These are phyloP conservation scores for Rhodotorula toruloides DNA, from an alignment of 768 basidiomycete species.

Conservation along the genomic window DNA sequence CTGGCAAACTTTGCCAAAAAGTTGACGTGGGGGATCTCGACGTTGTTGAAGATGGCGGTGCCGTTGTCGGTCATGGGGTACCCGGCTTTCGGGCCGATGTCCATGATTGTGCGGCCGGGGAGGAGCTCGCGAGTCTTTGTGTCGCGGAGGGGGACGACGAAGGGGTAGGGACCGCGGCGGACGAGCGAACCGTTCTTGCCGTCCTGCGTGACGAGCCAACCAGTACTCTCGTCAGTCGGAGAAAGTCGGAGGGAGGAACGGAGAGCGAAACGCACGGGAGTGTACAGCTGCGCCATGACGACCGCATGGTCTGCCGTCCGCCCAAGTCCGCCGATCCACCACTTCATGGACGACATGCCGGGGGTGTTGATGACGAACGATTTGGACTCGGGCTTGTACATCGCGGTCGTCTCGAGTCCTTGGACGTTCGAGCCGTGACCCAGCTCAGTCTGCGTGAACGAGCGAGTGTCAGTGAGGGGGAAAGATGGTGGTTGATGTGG, in stretches of 20 bases:
- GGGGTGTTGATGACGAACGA: slow-evolving; percentile 75
- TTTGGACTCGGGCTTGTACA: slow-evolving; percentile 60
- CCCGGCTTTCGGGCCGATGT: slow-evolving; percentile 62
- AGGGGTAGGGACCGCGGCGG: slow-evolving; percentile 67
- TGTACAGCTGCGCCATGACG: slow-evolving; percentile 67
- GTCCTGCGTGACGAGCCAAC: slow-evolving; percentile 7
- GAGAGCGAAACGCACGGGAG: slow-evolving; percentile 48
- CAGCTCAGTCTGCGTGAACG: slow-evolving; percentile 42
- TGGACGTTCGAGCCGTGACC: slow-evolving; percentile 67
- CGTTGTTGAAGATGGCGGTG: slow-evolving; percentile 38
- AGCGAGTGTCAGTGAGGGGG: slow-evolving; percentile 1
- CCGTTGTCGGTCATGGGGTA: slow-evolving; percentile 43
- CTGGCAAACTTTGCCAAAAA: slow-evolving; percentile 41
- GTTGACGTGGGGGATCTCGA: slow-evolving; percentile 44
- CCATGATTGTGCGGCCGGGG: slow-evolving; percentile 62
- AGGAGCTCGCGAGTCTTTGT: slow-evolving; percentile 59
- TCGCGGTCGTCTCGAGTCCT: slow-evolving; percentile 67
- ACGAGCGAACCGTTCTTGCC: slow-evolving; percentile 43
- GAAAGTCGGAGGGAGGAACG: background rate
- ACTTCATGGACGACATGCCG: slow-evolving; percentile 67
- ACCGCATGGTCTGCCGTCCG: slow-evolving; percentile 70
- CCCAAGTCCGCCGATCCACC: slow-evolving; percentile 73
- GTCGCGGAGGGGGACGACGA: slow-evolving; percentile 65
- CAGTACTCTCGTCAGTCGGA: background rate
- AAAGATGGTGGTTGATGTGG: background rate